Evolutionary conservation across 164 flowering plant genomes (phyloP), one percentile per base, ranked within the genome.

Genomic region (Kalanchoe fedtschenkoi): DNA sequence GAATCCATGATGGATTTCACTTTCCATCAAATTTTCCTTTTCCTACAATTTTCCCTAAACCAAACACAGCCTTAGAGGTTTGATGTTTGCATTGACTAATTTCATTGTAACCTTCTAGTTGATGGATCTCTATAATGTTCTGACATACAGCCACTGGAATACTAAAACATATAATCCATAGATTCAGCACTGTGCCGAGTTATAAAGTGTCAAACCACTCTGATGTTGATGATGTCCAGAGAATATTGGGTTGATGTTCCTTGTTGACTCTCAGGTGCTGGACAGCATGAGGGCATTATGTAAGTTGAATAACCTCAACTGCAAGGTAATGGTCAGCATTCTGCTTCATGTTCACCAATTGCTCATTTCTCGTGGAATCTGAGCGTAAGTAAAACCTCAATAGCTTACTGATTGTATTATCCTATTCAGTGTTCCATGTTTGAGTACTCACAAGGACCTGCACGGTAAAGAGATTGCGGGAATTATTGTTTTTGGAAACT

Each of bases 251-350:
- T 16, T 17, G 33, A 15, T 6, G 15, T 24, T 13, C 29, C 59
- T 29, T 44, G 53, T 71, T 62, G 51, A 21, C 63, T 56, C 0
- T 74, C 88, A 89, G 98, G 96, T 92, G 65, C 72, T 89, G 71
- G 86, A 75, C n/a, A 89, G 86, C 68, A 82, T 89, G 80, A 79
- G 77, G 68, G 77, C 62, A 61, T 80, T 77, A 61, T 83, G 84
- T 68, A 74, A 74, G 42, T 68, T 92, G 44, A 92, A 92, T 70
- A 56, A 78, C 34, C 76, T 89, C 54, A 70, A 77, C 37, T 92
- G 96, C 67, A 71, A 80, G 19, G 98, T 89, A 86, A 66, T 41
- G 34, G 34, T 15, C 60, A 26, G 41, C 5, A 10, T 41, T 13
- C 15, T 11, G 21, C 17, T 4, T 19, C 16, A n/a, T 56, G 28